Conservation (phyloP, 768 basidiomycete genomes). For the Russula sp. region DNA sequence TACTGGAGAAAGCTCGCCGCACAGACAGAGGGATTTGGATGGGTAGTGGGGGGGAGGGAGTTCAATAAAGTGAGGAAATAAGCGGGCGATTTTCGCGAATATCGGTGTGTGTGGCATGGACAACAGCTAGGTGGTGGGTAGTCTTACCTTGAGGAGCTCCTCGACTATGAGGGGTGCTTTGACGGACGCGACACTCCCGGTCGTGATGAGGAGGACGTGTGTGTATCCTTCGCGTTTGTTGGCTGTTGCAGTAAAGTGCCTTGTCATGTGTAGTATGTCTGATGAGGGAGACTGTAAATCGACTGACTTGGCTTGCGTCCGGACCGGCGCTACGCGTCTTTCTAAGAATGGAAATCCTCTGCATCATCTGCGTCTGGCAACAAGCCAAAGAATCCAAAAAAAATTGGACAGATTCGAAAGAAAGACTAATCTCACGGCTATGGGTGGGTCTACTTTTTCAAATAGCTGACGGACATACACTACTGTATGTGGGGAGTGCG, state of each 20-base stretch:
- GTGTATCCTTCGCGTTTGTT: slow-evolving; percentile 35
- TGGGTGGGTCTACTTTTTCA: background rate
- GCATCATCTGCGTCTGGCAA: no score
- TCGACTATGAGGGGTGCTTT: slow-evolving; percentile 86
- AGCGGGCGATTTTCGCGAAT: no score
- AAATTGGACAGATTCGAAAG: background rate
- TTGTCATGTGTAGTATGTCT: slow-evolving; percentile 1
- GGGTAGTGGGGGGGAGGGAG: background rate
- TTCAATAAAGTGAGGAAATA: no score
- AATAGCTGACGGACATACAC: background rate
- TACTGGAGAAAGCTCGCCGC: slow-evolving; percentile 42
- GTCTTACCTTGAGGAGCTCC: slow-evolving; percentile 52
- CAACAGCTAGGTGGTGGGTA: no score
- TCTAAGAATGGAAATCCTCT: no score
- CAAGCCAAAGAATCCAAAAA: background rate
- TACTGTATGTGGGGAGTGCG: background rate
- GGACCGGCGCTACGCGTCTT: background rate
- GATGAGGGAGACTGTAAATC: no score
- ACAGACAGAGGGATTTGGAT: background rate
- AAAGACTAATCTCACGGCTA: background rate
- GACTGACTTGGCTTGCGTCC: no score
- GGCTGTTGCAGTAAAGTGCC: slow-evolving; percentile 15
- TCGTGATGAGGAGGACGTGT: slow-evolving; percentile 78
- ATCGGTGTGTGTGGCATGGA: no score
- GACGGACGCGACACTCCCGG: slow-evolving; percentile 94